These are phyloP conservation scores for Luffa acutangula DNA, from an alignment of 306 rosid genomes.

Conservation along the genomic window DNA sequence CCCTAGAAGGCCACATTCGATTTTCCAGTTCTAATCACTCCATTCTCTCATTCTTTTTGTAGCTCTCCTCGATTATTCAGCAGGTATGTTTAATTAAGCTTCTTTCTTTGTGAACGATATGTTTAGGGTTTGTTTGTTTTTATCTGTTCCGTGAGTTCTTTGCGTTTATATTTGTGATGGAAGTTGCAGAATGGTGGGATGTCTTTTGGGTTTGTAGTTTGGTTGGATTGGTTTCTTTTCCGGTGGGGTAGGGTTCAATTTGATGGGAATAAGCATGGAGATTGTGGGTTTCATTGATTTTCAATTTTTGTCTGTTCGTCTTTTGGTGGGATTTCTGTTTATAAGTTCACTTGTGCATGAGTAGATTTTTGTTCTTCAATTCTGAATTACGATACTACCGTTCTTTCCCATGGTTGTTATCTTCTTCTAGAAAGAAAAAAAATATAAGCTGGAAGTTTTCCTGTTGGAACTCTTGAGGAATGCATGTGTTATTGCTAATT, in stretches of 20 bases:
- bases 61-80: constrained; percentile 16
- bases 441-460: neutral
- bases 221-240: neutral
- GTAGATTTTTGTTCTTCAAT: neutral
- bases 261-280: neutral
- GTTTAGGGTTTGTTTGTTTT: neutral
- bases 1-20: constrained; percentile 24
- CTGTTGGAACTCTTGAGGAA: neutral
- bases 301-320: neutral
- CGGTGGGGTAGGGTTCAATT: neutral
- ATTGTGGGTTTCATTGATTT: neutral
- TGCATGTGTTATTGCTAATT: neutral
- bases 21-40: neutral
- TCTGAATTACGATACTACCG: neutral
- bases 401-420: neutral
- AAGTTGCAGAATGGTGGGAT: neutral
- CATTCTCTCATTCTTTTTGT: neutral
- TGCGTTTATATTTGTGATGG: neutral
- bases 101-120: no score
- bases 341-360: neutral
- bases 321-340: neutral
- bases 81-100: constrained; percentile 7
- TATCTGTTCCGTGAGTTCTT: neutral
- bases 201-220: neutral
- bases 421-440: neutral